Base-by-base conservation (phyloP, 257 asterid species). In the Cinchona pubescens region DNA sequence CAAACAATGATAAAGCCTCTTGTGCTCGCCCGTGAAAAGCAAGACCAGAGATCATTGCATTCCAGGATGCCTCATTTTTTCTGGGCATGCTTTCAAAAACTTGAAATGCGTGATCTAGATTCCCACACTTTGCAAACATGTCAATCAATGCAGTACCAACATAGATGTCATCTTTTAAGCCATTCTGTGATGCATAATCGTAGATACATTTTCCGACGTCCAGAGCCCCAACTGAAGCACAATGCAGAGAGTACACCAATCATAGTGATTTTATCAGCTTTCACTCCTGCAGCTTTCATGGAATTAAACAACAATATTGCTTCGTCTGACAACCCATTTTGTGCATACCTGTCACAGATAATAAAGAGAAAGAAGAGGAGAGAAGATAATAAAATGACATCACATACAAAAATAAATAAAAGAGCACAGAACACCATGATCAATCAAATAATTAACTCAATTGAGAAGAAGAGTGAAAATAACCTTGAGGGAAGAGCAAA, bases 121-220 rank as follows among this genome's bases (percentile, higher is more conserved):
- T 84, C n/a, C 97, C 98, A 45, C 96, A 94, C 80, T 94, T 94
- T 0, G 98, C 85, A 67, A 92, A 90, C 97, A 94, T 94, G 79
- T 92, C 98, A 60, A 94, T 88, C 75, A 94, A 80, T 64, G 98
- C 93, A 21, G 97, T 89, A 6, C 88, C 84, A 18, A 94, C 91
- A 71, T 89, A 94, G 23, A 92, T 76, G 75, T 89, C 89, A 75
- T 80, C 55, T 70, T 78, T 85, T 60, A 90, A 55, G 23, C 89
- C 94, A 71, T 75, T 82, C 67, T 72, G 79, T 56, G 83, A 75
- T 34, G 97, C 97, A 75, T 87, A 89, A 75, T 89, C 89, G n/a
- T 88, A 89, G 23, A 94, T 76, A 84, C 85, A 73, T 67, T 83
- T 84, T 58, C 97, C 98, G 71, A 87, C 49, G 74, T 92, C 90